A percentile compares a stretch with the other conserved stretches of the same genome.
Conservation (phyloP, 345 rosid genomes). For the Kandelia obovata region DNA sequence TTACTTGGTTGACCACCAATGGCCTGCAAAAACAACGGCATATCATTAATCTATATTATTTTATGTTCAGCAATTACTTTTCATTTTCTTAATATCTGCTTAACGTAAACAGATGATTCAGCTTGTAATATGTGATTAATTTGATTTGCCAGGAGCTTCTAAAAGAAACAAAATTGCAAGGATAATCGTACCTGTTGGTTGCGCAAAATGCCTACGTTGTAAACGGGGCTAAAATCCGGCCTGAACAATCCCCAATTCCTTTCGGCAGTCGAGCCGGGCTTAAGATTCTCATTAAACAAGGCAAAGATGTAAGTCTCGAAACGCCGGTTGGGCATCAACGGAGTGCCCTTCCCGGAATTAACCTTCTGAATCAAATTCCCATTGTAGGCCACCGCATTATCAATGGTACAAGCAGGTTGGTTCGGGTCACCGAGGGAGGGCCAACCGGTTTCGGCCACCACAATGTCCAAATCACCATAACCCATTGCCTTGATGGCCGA, state of each 20-base stretch:
- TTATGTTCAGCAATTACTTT: no score
- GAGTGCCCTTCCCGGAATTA: conserved; percentile 57
- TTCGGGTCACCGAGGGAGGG: conserved; percentile 57
- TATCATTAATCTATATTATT: no score
- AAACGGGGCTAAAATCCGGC: conserved; percentile 68
- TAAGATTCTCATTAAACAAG: conserved; percentile 71
- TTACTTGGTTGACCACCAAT: background rate
- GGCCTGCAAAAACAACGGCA: no score
- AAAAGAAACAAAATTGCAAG: background rate
- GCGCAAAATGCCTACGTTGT: conserved; percentile 51
- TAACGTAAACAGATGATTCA: background rate
- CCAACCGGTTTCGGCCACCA: conserved; percentile 86
- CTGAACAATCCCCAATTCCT: conserved; percentile 72
- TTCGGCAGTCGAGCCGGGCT: conserved; percentile 65
- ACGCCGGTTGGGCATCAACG: conserved; percentile 64
- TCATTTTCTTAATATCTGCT: no score
- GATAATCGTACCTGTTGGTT: conserved; percentile 27
- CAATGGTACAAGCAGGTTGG: conserved; percentile 40
- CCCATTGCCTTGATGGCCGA: conserved; percentile 69
- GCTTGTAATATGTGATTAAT: background rate
- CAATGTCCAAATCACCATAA: conserved; percentile 54
- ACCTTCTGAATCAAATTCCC: conserved; percentile 41
- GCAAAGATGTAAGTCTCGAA: conserved; percentile 75
- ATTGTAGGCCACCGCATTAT: conserved; percentile 59
- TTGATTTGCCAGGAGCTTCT: background rate